A percentile compares a stretch with the other conserved stretches of the same genome.
Conservation (phyloP, 2,329 filamentous ascomycete genomes). For the Sporothrix dimorphospora region DNA sequence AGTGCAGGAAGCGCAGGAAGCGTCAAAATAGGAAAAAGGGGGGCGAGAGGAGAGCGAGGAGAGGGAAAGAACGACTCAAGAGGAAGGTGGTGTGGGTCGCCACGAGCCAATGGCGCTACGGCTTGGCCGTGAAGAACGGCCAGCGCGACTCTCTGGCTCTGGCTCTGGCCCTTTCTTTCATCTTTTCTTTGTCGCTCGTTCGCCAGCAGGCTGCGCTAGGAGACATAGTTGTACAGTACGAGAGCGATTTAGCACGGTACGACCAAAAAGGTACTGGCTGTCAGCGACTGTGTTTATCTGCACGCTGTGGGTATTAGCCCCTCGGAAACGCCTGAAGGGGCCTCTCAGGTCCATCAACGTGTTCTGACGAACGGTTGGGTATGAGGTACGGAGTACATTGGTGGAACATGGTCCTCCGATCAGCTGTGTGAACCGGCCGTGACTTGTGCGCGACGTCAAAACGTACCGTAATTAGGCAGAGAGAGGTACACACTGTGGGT, state of each 20-base stretch:
- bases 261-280: not conserved
- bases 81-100: constrained; percentile 24
- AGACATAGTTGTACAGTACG: not conserved
- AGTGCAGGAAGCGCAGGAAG: constrained; percentile 28
- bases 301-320: not conserved
- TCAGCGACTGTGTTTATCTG: not conserved
- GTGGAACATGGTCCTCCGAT: not conserved
- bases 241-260: not conserved
- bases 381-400: not conserved
- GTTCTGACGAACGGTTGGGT: not conserved
- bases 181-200: constrained; percentile 21
- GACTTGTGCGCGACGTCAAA: not conserved
- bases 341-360: constrained; percentile 14
- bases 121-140: constrained; percentile 18
- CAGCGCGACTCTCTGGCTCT: not conserved
- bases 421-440: not conserved
- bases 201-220: constrained; percentile 4
- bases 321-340: not conserved
- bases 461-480: not conserved
- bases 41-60: not conserved
- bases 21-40: constrained; percentile 2
- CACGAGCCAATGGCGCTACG: constrained; percentile 27
- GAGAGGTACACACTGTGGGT: not conserved
- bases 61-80: not conserved
- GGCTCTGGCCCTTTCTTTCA: not conserved